Evolutionary conservation across 2,329 filamentous ascomycete species (phyloP), one percentile per base, ranked within the genome.

Genomic region (Akanthomyces uredinophilus): DNA sequence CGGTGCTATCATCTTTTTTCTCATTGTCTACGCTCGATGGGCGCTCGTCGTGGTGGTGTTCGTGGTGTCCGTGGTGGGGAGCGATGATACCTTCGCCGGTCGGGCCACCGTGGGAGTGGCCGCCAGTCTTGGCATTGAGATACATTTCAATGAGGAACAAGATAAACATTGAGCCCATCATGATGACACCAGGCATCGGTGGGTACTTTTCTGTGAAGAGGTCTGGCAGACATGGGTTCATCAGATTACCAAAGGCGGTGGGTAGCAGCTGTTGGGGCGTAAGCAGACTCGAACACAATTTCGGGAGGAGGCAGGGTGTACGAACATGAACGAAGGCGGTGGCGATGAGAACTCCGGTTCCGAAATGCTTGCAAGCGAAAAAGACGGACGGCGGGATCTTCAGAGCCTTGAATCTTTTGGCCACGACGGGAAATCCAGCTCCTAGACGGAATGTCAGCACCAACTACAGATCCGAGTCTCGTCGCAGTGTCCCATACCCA

Each of bases 281-380:
- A 20, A 41, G 22, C 24, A 35, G 60, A 62, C 50, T 29, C 50
- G 6, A 37, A 29, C 14, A 13, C 20, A 4, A 27, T 22, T 29
- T 29, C 27, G 27, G 27, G 27, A 29, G 32, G 32, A 1, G 1
- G 41, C 0, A 29, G 11, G 32, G 5, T 5, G 7, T 14, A 72
- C 79, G 67, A 68, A 86, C 79, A 79, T 91, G 88, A 22, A 90
- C 87, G 66, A 91, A 91, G 3, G 88, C 88, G 2, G 88, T 91
- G 29, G 88, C 87, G 62, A 91, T 83, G 43, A 91, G 77, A 20
- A 91, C 88, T 64, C 88, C 88, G 0, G 88, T 91, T 70, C 88
- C 86, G 65, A 88, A 88, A 68, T 87, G 84, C 67, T 87, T 87
- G 73, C 83, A 86, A 61, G 83, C 81, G 69, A 87, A 87, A 72